Percentiles rank a stretch among this genome's conserved stretches.
These are phyloP conservation scores for Coemansia sp. DNA, from an alignment of 192 early-diverging fungal species.

Conservation along the genomic window DNA sequence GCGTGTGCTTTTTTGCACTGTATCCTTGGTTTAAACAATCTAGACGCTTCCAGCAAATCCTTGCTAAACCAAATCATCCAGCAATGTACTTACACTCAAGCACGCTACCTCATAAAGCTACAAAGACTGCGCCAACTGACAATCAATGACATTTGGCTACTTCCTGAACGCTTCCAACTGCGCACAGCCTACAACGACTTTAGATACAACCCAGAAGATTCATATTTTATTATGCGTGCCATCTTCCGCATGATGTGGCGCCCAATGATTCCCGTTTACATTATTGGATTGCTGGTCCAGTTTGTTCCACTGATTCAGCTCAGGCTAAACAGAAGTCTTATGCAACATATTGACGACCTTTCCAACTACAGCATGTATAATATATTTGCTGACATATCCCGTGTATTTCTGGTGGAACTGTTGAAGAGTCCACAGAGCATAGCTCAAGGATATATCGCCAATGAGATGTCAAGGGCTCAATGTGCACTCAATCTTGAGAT, in stretches of 20 bases:
- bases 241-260: constrained; percentile 36
- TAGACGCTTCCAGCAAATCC: background rate
- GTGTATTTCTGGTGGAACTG: background rate
- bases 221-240: constrained; percentile 33
- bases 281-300: constrained; percentile 10
- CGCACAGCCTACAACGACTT: constrained; percentile 10
- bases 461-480: background rate
- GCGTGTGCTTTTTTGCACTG: background rate
- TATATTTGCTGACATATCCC: constrained; percentile 1
- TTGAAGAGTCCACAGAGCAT: background rate
- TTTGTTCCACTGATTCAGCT: background rate
- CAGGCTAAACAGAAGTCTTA: constrained; percentile 8
- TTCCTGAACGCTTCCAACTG: constrained; percentile 1
- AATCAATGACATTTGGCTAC: constrained; percentile 18
- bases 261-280: constrained; percentile 26
- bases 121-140: constrained; percentile 15
- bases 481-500: constrained; percentile 31
- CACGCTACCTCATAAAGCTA: constrained; percentile 8
- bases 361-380: constrained; percentile 18
- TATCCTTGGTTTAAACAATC: background rate
- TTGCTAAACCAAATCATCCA: background rate
- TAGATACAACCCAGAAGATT: constrained; percentile 27
- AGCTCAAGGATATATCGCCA: background rate
- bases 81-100: constrained; percentile 11
- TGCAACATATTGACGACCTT: constrained; percentile 23